A percentile compares a stretch with the other conserved stretches of the same genome.
Evolutionary conservation across 2,329 filamentous ascomycete species (phyloP).

Genomic region (Colletotrichum noveboracense): DNA sequence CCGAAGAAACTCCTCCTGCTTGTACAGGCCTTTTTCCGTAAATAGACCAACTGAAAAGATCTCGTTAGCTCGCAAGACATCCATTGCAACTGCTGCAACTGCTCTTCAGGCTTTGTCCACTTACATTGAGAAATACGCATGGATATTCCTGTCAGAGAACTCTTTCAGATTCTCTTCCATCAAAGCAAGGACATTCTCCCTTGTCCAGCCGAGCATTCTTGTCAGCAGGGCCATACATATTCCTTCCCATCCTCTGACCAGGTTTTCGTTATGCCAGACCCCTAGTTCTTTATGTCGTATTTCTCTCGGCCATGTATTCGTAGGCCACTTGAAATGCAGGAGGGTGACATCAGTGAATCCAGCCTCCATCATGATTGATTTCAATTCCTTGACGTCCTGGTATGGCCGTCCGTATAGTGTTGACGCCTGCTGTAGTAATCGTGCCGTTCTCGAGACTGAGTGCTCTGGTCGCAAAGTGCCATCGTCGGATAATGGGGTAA

Average conservation of each 20-base stretch:
- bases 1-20: background rate
- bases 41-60: background rate
- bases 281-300: slow-evolving; percentile 56
- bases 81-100: background rate
- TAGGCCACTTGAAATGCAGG: slow-evolving; percentile 53
- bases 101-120: background rate
- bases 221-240: slow-evolving; percentile 30
- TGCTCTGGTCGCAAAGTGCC: slow-evolving; percentile 31
- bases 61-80: background rate
- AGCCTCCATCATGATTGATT: slow-evolving; percentile 48
- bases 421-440: slow-evolving; percentile 33
- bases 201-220: slow-evolving; percentile 27
- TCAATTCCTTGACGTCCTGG: slow-evolving; percentile 30
- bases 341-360: slow-evolving; percentile 59
- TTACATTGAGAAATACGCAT: slow-evolving; percentile 22
- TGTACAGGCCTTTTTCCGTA: background rate
- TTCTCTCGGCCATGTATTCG: slow-evolving; percentile 56
- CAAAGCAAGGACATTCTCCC: slow-evolving; percentile 26
- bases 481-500: slow-evolving; percentile 45
- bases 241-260: slow-evolving; percentile 26
- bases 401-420: slow-evolving; percentile 31
- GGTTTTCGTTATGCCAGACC: slow-evolving; percentile 23
- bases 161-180: slow-evolving; percentile 28
- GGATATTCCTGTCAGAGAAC: slow-evolving; percentile 26
- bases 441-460: slow-evolving; percentile 32